A percentile compares a stretch with the other conserved stretches of the same genome.
Evolutionary conservation across 495 filamentous ascomycete genomes (phyloP).

Genomic region (Penicillium coprophilum): DNA sequence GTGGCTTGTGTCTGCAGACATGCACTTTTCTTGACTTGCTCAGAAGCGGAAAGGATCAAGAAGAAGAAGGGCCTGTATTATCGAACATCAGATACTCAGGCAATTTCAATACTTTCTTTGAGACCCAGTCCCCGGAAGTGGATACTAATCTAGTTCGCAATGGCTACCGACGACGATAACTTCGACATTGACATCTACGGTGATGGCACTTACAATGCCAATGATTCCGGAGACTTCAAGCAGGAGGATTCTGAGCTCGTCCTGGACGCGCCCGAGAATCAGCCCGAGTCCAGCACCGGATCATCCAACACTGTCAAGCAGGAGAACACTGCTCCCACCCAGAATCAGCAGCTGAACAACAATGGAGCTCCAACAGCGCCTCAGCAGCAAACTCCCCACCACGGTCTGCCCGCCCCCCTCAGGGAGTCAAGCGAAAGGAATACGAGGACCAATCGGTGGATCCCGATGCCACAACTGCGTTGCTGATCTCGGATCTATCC

Average conservation of each 20-base stretch:
- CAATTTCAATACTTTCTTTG: constrained; percentile 27
- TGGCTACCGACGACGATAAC: constrained; percentile 82
- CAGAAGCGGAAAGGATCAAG: constrained; percentile 28
- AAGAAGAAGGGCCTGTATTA: constrained; percentile 38
- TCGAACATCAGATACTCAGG: constrained; percentile 31
- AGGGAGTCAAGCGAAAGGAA: constrained; percentile 77
- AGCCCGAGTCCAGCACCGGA: neutral
- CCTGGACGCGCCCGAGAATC: constrained; percentile 36
- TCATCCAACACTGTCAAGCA: neutral
- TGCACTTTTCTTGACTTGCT: constrained; percentile 44
- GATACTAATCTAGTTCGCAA: constrained; percentile 44
- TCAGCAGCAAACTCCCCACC: constrained; percentile 18
- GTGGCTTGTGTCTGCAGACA: constrained; percentile 42
- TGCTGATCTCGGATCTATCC: constrained; percentile 82
- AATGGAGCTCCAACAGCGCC: constrained; percentile 24
- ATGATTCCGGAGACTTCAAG: constrained; percentile 51
- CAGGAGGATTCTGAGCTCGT: constrained; percentile 49
- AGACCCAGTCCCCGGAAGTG: constrained; percentile 13
- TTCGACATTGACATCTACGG: constrained; percentile 99
- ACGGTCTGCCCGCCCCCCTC: constrained; percentile 42
- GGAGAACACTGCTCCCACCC: neutral
- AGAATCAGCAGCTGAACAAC: constrained; percentile 10
- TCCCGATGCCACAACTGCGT: constrained; percentile 75
- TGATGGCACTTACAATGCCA: constrained; percentile 59
- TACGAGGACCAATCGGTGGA: constrained; percentile 74